phyloP scores from a whole-genome alignment of 805 yeast species.

The Saturnispora mendoncae region DNA sequence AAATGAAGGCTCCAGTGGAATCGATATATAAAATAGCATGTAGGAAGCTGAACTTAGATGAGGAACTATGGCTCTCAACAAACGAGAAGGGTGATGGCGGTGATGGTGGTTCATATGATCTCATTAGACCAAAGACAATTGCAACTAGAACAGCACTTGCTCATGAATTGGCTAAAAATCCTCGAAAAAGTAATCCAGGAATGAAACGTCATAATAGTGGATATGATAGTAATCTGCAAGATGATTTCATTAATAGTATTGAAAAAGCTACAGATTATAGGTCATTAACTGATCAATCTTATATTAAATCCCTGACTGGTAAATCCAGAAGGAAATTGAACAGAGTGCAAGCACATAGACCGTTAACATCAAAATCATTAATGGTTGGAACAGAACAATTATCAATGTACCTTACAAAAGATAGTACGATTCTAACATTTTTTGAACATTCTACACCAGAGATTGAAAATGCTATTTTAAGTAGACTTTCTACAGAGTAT shows the following conservation, averaged over 20 bases:
- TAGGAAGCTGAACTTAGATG: neutral
- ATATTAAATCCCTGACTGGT: conserved; percentile 12
- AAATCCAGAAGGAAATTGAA: conserved; percentile 19
- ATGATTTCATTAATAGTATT: conserved; percentile 5
- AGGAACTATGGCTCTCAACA: conserved; percentile 1
- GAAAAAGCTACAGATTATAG: conserved; percentile 21
- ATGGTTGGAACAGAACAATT: conserved; percentile 50
- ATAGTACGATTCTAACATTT: conserved; percentile 43
- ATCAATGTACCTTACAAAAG: conserved; percentile 38
- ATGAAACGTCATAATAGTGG: neutral
- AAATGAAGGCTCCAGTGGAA: conserved; percentile 9
- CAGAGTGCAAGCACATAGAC: conserved; percentile 34
- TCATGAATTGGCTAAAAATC: conserved; percentile 8
- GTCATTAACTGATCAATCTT: conserved; percentile 29
- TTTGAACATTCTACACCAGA: conserved; percentile 50
- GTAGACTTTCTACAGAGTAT: conserved; percentile 36
- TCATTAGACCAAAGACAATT: conserved; percentile 10
- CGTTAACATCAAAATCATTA: conserved; percentile 34
- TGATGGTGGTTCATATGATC: no score
- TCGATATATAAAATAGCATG: conserved; percentile 2
- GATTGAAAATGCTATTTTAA: conserved; percentile 42
- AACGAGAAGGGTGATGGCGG: neutral
- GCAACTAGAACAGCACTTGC: conserved; percentile 11
- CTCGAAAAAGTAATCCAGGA: neutral
- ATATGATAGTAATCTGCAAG: neutral